Evolutionary conservation across 305 asterid genomes (phyloP).

Genomic region (Plantago lanceolata): DNA sequence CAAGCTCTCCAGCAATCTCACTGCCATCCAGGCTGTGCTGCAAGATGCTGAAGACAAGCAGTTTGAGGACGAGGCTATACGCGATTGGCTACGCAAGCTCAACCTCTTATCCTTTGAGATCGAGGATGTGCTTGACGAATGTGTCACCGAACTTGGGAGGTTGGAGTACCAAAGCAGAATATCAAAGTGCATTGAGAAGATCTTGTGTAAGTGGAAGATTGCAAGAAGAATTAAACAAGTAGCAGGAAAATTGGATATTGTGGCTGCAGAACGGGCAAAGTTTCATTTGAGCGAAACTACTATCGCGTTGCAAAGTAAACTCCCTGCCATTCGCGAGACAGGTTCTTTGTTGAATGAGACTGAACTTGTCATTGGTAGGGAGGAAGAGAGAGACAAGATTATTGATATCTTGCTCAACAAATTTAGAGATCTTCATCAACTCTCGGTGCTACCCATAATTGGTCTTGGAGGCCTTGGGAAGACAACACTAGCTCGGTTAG

Average conservation of each 20-base stretch:
- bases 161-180: too few species aligned
- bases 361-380: slow-evolving; percentile 2
- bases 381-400: slow-evolving; percentile 5
- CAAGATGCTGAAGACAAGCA: slow-evolving; percentile 16
- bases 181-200: background rate
- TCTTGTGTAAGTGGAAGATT: background rate
- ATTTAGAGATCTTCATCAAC: background rate
- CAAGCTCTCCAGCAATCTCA: slow-evolving; percentile 9
- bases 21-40: background rate
- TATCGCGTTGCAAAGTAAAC: background rate
- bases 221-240: slow-evolving; percentile 11
- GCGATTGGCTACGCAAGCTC: slow-evolving; percentile 5
- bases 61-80: background rate
- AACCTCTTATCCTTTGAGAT: slow-evolving; percentile 4
- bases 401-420: slow-evolving; percentile 8
- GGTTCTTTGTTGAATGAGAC: background rate
- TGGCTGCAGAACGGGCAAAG: slow-evolving; percentile 6
- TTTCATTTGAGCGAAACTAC: slow-evolving; percentile 3
- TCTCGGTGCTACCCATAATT: slow-evolving; percentile 9
- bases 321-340: slow-evolving; percentile 5
- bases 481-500: slow-evolving; percentile 6
- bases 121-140: slow-evolving; percentile 12
- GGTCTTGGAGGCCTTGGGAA: slow-evolving; percentile 17
- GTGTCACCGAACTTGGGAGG: background rate
- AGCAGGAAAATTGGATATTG: background rate